Base-by-base conservation (phyloP, 768 basidiomycete species). In the Boletus reticulatus region DNA sequence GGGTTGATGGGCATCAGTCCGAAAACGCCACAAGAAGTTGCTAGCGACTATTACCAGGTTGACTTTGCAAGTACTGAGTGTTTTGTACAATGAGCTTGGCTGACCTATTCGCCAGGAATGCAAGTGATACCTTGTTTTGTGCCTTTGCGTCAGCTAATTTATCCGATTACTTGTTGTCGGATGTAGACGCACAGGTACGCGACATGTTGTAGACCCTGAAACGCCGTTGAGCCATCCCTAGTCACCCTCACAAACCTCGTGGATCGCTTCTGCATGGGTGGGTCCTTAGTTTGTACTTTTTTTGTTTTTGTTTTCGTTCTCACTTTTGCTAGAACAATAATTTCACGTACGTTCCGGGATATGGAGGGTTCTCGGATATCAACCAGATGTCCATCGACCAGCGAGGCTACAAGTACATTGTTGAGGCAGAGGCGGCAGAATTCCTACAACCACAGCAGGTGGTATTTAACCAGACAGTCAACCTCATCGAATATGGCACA, bases 261-360 rank as follows among this genome's bases (percentile, higher is more conserved):
- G 80, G 74, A 71, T 87, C 22, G 84, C 84, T 17, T 78, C 82
- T 12, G 76, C 84, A 19, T 84, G 82, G 84, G 85, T 84, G 69
- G 44, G 71, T 48, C 4, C 14, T 16, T 2, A 6, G 8, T 41
- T 36, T 13, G 20, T 11, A 16, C 9, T 19, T n/a, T n/a, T n/a
- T n/a, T n/a, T n/a, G n/a, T 46, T 42, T 22, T 14, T 19, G 14
- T 10, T 55, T 55, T 36, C 8, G 2, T 44, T 11, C 53, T 58
- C 46, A 62, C n/a, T 12, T 32, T 41, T 4, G 2, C 16, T 36
- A 85, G 84, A 81, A 79, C 47, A 83, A 85, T 61, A 87, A 88
- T 61, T 83, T 80, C 60, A 87, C 87, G n/a, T 72, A 32, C 79
- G 69, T 76, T 43, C 64, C 73, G 2, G 75, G 75, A 62, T 70